Base-by-base conservation (phyloP, 345 rosid species). In the Salix purpurea region DNA sequence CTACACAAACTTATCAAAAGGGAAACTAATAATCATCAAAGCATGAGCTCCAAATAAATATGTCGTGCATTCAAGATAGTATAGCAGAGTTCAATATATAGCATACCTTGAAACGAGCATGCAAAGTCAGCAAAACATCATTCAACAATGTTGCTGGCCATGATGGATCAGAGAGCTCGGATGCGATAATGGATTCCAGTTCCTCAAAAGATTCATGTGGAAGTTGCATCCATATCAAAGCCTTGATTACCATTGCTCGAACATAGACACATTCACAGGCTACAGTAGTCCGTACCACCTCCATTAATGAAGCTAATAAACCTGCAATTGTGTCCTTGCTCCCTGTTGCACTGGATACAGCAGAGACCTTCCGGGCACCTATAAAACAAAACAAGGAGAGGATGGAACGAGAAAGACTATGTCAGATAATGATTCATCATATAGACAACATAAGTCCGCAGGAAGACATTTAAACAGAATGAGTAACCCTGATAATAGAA, bases 151-250 rank as follows among this genome's bases (percentile, higher is more conserved):
- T 74, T 73, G 98, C 94, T 36, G 99, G 90, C 99, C 99, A 96
- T 61, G 90, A 85, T 67, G 99, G 99, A 89, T 96, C 99, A 74
- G 99, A 92, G 78, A 96, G 98, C 87, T 96, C 99, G 7, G 98
- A 93, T 72, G 97, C 99, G 79, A 96, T 96, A 77, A 96, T 94
- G 65, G 97, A 96, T 82, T 89, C 95, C 74, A 96, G 78, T 82
- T 96, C 99, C 81, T 94, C 98, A 80, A 93, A 88, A 14, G 99
- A 87, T 85, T 93, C 99, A 82, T 87, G 86, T 8, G 98, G 97
- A 83, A 92, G 90, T 89, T 96, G 99, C 98, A 96, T 96, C 99
- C 99, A 96, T 85, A 96, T 93, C 91, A 96, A 87, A 79, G 98
- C 98, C 88, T 96, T 96, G 87, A 96, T 89, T 74, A 96, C 98